Conservation (phyloP, 1,284 basidiomycete genomes). For the Trametes polyzona region DNA sequence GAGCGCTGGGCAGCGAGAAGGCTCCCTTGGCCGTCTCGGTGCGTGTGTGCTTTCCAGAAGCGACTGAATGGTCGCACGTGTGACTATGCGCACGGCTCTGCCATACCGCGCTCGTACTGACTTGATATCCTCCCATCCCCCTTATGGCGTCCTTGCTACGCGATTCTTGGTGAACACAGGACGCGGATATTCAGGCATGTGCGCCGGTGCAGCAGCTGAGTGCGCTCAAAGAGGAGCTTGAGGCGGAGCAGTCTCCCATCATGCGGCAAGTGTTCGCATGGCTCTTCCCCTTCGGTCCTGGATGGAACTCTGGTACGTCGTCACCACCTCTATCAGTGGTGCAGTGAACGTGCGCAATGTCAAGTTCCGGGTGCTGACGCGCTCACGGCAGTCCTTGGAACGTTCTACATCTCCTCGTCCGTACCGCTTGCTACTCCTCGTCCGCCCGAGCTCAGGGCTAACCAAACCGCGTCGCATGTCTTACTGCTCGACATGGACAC, state of each 20-base stretch:
- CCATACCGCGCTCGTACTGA: conserved; percentile 4
- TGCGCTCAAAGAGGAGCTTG: conserved; percentile 60
- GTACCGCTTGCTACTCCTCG: conserved; percentile 36
- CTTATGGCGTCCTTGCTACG: background rate
- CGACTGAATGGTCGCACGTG: conserved; percentile 27
- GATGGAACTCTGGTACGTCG: conserved; percentile 74
- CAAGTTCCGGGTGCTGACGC: conserved; percentile 1
- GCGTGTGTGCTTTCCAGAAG: conserved; percentile 26
- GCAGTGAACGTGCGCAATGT: conserved; percentile 22
- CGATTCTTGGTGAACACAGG: conserved; percentile 29
- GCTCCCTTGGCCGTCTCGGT: conserved; percentile 26
- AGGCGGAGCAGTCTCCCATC: conserved; percentile 67
- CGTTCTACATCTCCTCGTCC: conserved; percentile 93
- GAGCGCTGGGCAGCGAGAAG: conserved; percentile 27
- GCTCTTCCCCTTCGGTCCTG: conserved; percentile 87
- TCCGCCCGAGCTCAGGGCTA: conserved; percentile 13
- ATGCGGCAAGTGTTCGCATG: conserved; percentile 78
- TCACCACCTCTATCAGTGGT: conserved; percentile 9
- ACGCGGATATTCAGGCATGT: conserved; percentile 42
- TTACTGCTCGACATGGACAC: conserved; percentile 1
- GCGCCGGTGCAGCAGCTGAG: conserved; percentile 59
- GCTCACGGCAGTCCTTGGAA: conserved; percentile 65
- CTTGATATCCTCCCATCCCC: background rate
- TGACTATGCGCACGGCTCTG: conserved; percentile 19
- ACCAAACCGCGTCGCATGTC: conserved; percentile 8